Evolutionary conservation across 768 basidiomycete species (phyloP).

Genomic region (Boletellus ananas): DNA sequence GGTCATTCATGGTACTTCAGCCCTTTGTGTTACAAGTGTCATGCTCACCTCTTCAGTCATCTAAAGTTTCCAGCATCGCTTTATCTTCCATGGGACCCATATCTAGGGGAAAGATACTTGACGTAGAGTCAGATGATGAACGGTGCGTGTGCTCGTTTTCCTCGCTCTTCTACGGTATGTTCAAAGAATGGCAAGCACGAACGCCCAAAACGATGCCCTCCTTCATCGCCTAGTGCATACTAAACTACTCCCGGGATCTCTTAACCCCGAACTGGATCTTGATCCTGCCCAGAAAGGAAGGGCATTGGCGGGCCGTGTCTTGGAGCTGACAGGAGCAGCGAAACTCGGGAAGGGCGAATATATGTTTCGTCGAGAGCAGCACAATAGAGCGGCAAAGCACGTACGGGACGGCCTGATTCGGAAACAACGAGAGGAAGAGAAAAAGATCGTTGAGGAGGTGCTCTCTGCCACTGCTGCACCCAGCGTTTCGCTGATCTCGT

Average conservation of each 20-base stretch:
- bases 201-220: constrained; percentile 71
- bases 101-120: constrained; percentile 18
- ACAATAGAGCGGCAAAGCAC: constrained; percentile 64
- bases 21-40: not conserved
- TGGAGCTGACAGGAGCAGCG: constrained; percentile 65
- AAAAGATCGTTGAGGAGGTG: constrained; percentile 67
- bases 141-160: constrained; percentile 33
- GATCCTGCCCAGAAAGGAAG: constrained; percentile 66
- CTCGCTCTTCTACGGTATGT: not conserved
- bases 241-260: constrained; percentile 69
- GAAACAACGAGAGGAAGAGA: constrained; percentile 56
- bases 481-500: constrained; percentile 5
- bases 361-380: constrained; percentile 55
- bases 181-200: constrained; percentile 46
- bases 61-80: constrained; percentile 65
- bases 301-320: constrained; percentile 71
- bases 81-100: constrained; percentile 14
- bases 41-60: constrained; percentile 51
- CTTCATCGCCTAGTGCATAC: constrained; percentile 81
- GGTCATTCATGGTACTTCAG: constrained; percentile 67
- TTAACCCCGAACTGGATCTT: constrained; percentile 57
- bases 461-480: constrained; percentile 1
- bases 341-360: constrained; percentile 76
- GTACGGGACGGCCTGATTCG: constrained; percentile 65
- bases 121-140: constrained; percentile 53